Percentiles rank a stretch among this genome's conserved stretches.
These are phyloP conservation scores for Urtica urens DNA, from an alignment of 306 rosid genomes.

Conservation along the genomic window DNA sequence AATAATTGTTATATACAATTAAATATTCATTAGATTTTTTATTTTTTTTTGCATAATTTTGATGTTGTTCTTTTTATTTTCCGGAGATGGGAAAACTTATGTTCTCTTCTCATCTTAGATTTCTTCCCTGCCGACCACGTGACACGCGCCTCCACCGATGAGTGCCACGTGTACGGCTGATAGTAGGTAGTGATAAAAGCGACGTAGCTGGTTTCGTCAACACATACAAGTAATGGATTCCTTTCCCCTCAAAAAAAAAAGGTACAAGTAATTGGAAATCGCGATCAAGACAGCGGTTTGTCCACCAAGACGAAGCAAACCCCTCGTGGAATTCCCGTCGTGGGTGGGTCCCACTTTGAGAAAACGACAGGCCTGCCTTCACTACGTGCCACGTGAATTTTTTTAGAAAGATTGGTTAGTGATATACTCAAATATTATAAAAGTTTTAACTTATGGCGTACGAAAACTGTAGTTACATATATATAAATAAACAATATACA, in stretches of 20 bases:
- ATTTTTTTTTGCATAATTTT: too few species aligned
- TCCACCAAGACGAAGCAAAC: conserved; percentile 17
- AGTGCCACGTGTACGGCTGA: conserved; percentile 20
- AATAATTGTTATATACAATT: too few species aligned
- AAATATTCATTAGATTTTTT: too few species aligned
- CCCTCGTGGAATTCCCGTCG: conserved; percentile 21
- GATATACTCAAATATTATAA: too few species aligned
- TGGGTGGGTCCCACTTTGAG: conserved; percentile 11
- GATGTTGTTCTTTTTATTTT: too few species aligned
- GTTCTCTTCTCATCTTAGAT: neutral
- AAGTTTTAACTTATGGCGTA: too few species aligned
- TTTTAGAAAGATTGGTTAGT: too few species aligned
- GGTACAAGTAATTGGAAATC: neutral
- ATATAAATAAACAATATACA: too few species aligned
- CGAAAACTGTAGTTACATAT: too few species aligned
- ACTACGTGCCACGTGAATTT: too few species aligned
- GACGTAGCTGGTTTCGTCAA: conserved; percentile 2
- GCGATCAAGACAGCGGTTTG: conserved; percentile 10
- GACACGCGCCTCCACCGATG: neutral
- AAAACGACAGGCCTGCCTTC: too few species aligned
- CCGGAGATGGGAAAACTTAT: neutral
- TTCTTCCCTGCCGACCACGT: conserved; percentile 9
- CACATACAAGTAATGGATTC: neutral
- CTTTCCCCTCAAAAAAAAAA: too few species aligned
- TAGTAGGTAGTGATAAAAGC: conserved; percentile 3